Evolutionary conservation across 208 protist genomes (phyloP).

Genomic region (Acanthamoeba lenticulata): DNA sequence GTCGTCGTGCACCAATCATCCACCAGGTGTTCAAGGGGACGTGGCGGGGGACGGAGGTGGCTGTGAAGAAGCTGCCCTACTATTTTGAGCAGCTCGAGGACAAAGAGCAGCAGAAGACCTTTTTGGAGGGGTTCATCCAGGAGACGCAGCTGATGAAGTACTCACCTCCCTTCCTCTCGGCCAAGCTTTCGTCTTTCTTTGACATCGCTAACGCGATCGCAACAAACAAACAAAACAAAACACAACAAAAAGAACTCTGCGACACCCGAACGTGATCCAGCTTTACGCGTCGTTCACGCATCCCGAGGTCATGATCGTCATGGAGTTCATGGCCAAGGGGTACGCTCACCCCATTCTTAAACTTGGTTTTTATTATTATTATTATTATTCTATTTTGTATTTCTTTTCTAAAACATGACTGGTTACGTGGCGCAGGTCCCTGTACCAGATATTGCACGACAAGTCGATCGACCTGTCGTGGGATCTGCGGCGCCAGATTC

Average conservation of each 20-base stretch:
- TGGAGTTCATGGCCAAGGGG: constrained; percentile 64
- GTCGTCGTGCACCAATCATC: not conserved
- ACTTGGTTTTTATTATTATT: not conserved
- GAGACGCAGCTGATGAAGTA: constrained; percentile 70
- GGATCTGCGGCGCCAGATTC: constrained; percentile 58
- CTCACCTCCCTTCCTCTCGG: not conserved
- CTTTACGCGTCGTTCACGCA: constrained; percentile 59
- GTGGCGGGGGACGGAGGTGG: constrained; percentile 64
- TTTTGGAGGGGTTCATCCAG: constrained; percentile 62
- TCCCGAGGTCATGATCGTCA: constrained; percentile 61
- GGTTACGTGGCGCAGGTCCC: not conserved
- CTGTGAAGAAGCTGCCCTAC: constrained; percentile 68
- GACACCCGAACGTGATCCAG: constrained; percentile 61
- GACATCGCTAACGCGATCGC: no score
- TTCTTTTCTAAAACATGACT: not conserved
- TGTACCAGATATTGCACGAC: constrained; percentile 64
- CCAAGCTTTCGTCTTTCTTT: not conserved
- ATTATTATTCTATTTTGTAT: not conserved
- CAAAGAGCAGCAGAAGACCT: constrained; percentile 45
- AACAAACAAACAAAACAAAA: no score
- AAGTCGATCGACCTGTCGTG: constrained; percentile 41
- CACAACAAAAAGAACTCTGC: no score
- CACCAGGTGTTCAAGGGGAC: constrained; percentile 43
- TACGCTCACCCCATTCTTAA: not conserved
- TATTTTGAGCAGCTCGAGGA: constrained; percentile 67